Evolutionary conservation across 768 basidiomycete genomes (phyloP), one percentile per base, ranked within the genome.

Genomic region (Galerina marginata): DNA sequence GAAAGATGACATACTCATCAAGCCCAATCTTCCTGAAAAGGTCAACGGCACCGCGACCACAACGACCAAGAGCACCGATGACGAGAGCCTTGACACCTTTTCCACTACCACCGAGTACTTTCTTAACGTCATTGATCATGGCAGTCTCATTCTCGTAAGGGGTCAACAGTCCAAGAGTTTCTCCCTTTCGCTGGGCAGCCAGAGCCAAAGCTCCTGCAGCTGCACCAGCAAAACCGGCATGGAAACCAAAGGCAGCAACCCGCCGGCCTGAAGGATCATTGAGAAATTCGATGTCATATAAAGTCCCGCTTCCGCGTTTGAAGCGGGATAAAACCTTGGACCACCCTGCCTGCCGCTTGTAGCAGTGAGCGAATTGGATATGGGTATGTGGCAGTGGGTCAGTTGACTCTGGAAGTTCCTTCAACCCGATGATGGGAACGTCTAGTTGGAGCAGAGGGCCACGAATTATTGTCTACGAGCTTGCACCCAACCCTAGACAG

Each of bases 191-290:
- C 54, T 90, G 84, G 20, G 90, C 82, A 1, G 90, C 92, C 37
- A 88, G 73, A 2, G 93, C 94, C 26, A 99, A 83, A 7, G 92
- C 92, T 20, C 92, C 90, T 0, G 92, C 95, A 5, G 95, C 96
- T 9, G 95, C 94, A 14, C 97, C 97, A n/a, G 96, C 95, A 68
- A 98, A 99, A 4, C 97, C 97, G 11, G 97, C 97, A 73, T 99
- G 93, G 79, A 90, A 99, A 6, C 97, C 97, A 69, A 99, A 99
- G 0, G 97, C 97, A 14, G 97, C 96, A 38, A 99, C 95, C 46
- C 97, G 91, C 29, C 96, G 84, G 12, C 96, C 94, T 40, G 67
- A 79, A 2, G 81, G 85, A 71, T 99, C 94, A 63, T 86, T 90
- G 63, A 99, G 82, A 78, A 99, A 99, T 77, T 99, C 97, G 56